Evolutionary conservation across 805 yeast species (phyloP), one percentile per base, ranked within the genome.

Genomic region (Saccharomycopsis javanensis): DNA sequence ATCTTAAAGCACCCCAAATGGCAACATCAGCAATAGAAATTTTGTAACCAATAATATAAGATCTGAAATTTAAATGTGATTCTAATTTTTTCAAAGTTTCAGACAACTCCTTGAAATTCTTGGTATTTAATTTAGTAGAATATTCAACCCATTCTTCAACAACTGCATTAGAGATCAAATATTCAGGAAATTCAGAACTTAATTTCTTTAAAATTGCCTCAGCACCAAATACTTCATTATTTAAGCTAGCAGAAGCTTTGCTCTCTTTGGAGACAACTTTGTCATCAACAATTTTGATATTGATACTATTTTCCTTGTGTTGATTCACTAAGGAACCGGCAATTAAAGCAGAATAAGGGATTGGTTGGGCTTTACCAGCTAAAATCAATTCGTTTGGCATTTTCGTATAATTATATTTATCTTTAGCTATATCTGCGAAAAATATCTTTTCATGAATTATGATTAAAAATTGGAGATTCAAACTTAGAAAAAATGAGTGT

Each of bases 1-100:
- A 88, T 74, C 97, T 83, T 64, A 92, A 76, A 53, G 86, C 88
- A 71, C 97, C 97, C 97, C 97, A 92, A 20, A 86, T 77, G 15
- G 92, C 87, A 60, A 89, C 76, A 72, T 92, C 99, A 55, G 96
- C 94, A 50, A 83, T 70, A 13, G 95, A 75, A 61, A 79, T 73
- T n/a, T 74, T 63, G 71, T 82, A 78, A 42, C 94, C 96, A 56
- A 79, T 71, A 56, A 89, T 69, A 68, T 80, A 91, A 6, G 97
- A 80, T 68, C 96, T 81, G 77, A 87, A 81, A 78, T 88, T 88
- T 71, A 92, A 78, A 70, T 85, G 91, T 51, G 83, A 72, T 65
- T 92, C 97, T 65, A 92, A 77, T 67, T 79, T 79, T 71, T 88
- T 96, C 68, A 92, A 79, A 64, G 85, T 83, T 50, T 75, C 79